These are phyloP conservation scores for Trichosporon asahii DNA, from an alignment of 1,284 basidiomycete genomes.

Conservation along the genomic window DNA sequence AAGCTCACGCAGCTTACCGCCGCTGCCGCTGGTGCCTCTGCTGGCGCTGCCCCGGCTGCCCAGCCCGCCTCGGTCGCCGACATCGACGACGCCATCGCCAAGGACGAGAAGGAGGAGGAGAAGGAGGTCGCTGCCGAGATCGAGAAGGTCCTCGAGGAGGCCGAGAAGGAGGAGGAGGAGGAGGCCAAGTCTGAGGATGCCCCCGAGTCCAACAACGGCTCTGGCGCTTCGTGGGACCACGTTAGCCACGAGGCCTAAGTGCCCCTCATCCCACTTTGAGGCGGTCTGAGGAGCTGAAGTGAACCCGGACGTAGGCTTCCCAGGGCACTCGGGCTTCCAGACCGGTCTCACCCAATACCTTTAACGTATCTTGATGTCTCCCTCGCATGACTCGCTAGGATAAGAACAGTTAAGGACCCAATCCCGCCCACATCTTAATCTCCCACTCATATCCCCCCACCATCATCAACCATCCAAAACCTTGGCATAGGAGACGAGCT, in stretches of 20 bases:
- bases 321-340: no score
- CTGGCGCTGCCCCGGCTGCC: constrained; percentile 8
- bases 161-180: constrained; percentile 10
- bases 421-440: neutral
- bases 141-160: constrained; percentile 14
- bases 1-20: constrained; percentile 60
- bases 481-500: constrained; percentile 10
- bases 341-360: neutral
- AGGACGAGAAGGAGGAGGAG: constrained; percentile 12
- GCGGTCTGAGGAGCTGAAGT: neutral
- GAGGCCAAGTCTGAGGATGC: constrained; percentile 14
- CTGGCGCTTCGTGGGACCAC: constrained; percentile 25
- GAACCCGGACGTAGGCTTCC: neutral
- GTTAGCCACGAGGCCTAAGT: constrained; percentile 20
- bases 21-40: constrained; percentile 18
- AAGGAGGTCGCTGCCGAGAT: constrained; percentile 13
- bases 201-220: constrained; percentile 18
- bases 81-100: constrained; percentile 12
- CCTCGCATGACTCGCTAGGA: neutral
- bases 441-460: neutral
- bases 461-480: neutral
- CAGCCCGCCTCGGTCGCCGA: constrained; percentile 11
- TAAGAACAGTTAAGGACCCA: neutral
- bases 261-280: neutral
- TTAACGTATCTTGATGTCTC: neutral